Base-by-base conservation (phyloP, 2,329 filamentous ascomycete species). In the Curvularia sp. region DNA sequence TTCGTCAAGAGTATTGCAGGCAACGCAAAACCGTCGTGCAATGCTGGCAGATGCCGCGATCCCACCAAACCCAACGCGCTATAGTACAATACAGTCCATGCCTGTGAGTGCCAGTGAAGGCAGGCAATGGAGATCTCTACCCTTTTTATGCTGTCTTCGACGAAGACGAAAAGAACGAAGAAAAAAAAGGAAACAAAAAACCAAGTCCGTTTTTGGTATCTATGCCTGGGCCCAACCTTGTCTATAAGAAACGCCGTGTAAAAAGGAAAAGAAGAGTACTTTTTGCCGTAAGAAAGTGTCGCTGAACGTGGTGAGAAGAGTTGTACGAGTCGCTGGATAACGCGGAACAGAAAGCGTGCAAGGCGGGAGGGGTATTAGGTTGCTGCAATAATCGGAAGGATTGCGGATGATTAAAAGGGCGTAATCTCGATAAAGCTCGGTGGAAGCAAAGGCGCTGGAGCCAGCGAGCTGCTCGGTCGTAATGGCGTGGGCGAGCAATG, bases 171-270 rank as follows among this genome's bases (percentile, higher is more conserved):
- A 65, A 66, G 38, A 58, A 63, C 61, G 64, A 65, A 21, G 55
- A 63, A 64, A 66, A 54, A 64, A 60, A 64, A 64, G 63, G 63
- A 70, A 70, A 63, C 66, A 42, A 60, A 62, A 64, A 65, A 63
- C 67, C 70, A 66, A 67, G 41, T 61, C 73, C 71, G 65, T 69
- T 74, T 77, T 76, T 77, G 74, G 69, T 78, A 77, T 78, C 73
- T 70, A 70, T 76, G 74, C 74, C 74, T 75, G 74, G 68, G 74
- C 74, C 72, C 54, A 64, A 67, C 73, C 73, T 66, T 67, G 65
- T 78, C 75, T 77, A 77, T 70, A 66, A 68, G 15, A 78, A 77
- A 77, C 75, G 75, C 74, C 75, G 68, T 59, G 49, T 58, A 55
- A 67, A 66, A 71, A 28, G 12, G 21, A 25, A 15, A 61, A 56